Percentiles rank a stretch among this genome's conserved stretches.
These are phyloP conservation scores for Neonectria ditissima DNA, from an alignment of 2,329 filamentous ascomycete species.

Conservation along the genomic window DNA sequence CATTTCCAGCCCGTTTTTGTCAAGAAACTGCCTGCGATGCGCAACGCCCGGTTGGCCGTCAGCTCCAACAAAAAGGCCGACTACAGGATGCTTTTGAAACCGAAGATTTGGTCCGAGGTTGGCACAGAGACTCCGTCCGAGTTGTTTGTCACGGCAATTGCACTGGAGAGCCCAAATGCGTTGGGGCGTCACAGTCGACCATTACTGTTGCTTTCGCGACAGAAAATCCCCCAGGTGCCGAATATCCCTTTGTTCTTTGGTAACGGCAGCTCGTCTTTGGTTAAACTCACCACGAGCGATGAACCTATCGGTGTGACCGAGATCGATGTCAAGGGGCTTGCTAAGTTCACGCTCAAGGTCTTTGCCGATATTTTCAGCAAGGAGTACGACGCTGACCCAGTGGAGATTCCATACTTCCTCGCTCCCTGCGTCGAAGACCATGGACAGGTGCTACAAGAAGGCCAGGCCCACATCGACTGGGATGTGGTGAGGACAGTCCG, in stretches of 20 bases:
- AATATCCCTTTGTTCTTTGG: constrained; percentile 79
- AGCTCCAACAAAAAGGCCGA: constrained; percentile 78
- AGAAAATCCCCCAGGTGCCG: constrained; percentile 72
- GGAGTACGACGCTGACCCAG: constrained; percentile 72
- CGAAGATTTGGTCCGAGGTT: constrained; percentile 73
- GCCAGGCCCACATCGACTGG: constrained; percentile 69
- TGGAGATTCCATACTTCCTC: constrained; percentile 85
- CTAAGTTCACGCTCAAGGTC: constrained; percentile 77
- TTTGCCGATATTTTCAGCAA: constrained; percentile 94
- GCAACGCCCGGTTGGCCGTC: constrained; percentile 89
- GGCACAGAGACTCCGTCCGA: constrained; percentile 56
- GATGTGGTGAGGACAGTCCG: constrained; percentile 59
- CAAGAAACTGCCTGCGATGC: constrained; percentile 80
- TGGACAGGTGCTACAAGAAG: constrained; percentile 2
- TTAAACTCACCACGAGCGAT: constrained; percentile 62
- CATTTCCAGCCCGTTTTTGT: constrained; percentile 79
- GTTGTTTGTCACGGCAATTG: constrained; percentile 73
- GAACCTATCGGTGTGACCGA: constrained; percentile 57
- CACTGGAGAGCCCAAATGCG: constrained; percentile 65
- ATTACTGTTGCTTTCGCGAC: constrained; percentile 78
- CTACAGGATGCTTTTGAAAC: constrained; percentile 85
- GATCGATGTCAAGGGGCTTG: constrained; percentile 66
- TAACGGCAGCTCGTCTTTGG: constrained; percentile 68
- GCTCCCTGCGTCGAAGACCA: constrained; percentile 65
- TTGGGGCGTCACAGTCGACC: constrained; percentile 71